Evolutionary conservation across 441 rosid species (phyloP).

Genomic region (Pelargonium citronellum): DNA sequence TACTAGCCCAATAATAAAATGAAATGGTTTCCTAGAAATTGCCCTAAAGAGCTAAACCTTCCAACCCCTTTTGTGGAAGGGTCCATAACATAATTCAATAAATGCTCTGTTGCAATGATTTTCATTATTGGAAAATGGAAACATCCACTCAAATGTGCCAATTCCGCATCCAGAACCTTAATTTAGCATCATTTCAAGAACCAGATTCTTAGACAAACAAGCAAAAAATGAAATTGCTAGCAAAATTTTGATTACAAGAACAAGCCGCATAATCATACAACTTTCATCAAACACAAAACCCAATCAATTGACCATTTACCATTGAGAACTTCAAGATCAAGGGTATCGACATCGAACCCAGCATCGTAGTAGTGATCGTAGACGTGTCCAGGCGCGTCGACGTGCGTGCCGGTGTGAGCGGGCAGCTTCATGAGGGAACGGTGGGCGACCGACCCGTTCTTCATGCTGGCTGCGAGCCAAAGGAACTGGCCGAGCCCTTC

Average conservation of each 20-base stretch:
- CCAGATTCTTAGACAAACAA: neutral
- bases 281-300: neutral
- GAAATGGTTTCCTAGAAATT: too few species aligned
- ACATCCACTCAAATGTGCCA: too few species aligned
- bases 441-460: conserved; percentile 58
- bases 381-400: conserved; percentile 75
- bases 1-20: too few species aligned
- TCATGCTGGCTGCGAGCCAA: conserved; percentile 51
- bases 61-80: too few species aligned
- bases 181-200: neutral
- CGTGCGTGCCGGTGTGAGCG: conserved; percentile 63
- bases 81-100: too few species aligned
- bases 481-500: conserved; percentile 48
- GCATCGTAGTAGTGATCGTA: conserved; percentile 63
- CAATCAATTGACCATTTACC: conserved; percentile 29
- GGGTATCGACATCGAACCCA: conserved; percentile 64
- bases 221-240: too few species aligned
- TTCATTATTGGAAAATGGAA: too few species aligned
- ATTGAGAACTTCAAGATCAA: conserved; percentile 54
- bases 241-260: neutral
- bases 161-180: neutral
- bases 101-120: too few species aligned
- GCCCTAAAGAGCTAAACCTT: too few species aligned
- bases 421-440: conserved; percentile 51
- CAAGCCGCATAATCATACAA: neutral